Conservation (phyloP, 129 eudicot species). For the Calendula officinalis region DNA sequence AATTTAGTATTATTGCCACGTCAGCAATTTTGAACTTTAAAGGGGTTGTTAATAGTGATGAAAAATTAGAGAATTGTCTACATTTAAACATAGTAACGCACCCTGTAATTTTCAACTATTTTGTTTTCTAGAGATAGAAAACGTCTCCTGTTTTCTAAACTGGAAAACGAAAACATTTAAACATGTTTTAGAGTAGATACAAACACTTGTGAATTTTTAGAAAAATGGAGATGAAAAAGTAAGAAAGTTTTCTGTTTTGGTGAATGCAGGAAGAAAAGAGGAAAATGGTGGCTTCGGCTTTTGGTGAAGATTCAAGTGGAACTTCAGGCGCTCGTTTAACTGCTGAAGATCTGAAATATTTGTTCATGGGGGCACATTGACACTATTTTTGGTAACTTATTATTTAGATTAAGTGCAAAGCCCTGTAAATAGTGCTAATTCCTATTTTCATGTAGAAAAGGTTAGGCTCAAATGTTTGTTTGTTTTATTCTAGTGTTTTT, state of each 20-base stretch:
- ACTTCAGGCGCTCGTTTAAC: conserved; percentile 58
- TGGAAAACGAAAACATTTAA: too few relatives aligned
- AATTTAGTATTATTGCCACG: neutral
- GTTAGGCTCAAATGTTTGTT: conserved; percentile 2
- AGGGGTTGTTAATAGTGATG: neutral
- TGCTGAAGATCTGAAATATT: conserved; percentile 63
- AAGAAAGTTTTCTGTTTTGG: neutral
- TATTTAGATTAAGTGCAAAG: conserved; percentile 32
- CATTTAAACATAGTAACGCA: too few relatives aligned
- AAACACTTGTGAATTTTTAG: too few relatives aligned
- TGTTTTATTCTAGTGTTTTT: neutral
- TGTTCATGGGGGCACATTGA: conserved; percentile 48
- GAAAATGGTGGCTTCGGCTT: conserved; percentile 95
- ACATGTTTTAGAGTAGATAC: too few relatives aligned
- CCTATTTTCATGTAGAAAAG: conserved; percentile 19
- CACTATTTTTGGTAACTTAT: conserved; percentile 19
- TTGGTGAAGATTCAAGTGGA: conserved; percentile 83
- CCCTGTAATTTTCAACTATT: too few relatives aligned
- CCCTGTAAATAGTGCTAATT: conserved; percentile 32
- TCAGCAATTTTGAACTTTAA: conserved; percentile 1
- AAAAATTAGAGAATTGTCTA: too few relatives aligned
- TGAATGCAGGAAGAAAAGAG: conserved; percentile 79
- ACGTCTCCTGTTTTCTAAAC: too few relatives aligned
- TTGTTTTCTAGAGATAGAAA: too few relatives aligned
- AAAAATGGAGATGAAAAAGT: too few relatives aligned